Percentiles rank a stretch among this genome's conserved stretches.
Conservation (phyloP, 2,329 filamentous ascomycete genomes). For the Pleurostoma richardsiae region DNA sequence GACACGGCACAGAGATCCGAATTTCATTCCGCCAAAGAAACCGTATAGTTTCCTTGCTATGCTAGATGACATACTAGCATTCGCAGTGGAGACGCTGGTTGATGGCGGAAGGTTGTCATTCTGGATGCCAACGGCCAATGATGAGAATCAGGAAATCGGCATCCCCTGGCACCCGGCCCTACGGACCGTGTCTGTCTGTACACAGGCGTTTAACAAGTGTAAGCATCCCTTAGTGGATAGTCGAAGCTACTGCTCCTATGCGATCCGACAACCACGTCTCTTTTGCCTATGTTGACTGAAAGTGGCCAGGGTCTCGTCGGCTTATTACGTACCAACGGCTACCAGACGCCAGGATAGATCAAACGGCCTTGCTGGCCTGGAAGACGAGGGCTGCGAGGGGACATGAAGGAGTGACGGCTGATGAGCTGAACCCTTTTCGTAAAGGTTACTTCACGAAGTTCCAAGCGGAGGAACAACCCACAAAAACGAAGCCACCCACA, state of each 20-base stretch:
- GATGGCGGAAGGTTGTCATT: conserved; percentile 78
- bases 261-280: background rate
- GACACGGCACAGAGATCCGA: conserved; percentile 38
- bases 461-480: conserved; percentile 22
- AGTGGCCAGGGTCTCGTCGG: conserved; percentile 64
- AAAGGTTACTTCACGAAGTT: conserved; percentile 55
- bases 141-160: conserved; percentile 69
- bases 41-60: conserved; percentile 90
- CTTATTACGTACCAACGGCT: conserved; percentile 80
- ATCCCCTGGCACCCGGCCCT: conserved; percentile 74
- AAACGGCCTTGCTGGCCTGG: conserved; percentile 30
- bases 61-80: conserved; percentile 83
- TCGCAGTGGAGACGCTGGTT: conserved; percentile 72
- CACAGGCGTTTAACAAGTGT: conserved; percentile 86
- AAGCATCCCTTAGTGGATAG: conserved; percentile 22
- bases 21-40: conserved; percentile 81
- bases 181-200: conserved; percentile 68
- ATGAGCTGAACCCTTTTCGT: conserved; percentile 58
- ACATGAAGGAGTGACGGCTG: conserved; percentile 42
- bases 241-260: conserved; percentile 14
- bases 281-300: background rate
- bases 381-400: conserved; percentile 16
- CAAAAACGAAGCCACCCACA: background rate
- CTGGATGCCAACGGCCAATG: conserved; percentile 94
- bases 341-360: conserved; percentile 51